These are phyloP conservation scores for Metschnikowia henanensis DNA, from an alignment of 805 yeast species.

Conservation along the genomic window DNA sequence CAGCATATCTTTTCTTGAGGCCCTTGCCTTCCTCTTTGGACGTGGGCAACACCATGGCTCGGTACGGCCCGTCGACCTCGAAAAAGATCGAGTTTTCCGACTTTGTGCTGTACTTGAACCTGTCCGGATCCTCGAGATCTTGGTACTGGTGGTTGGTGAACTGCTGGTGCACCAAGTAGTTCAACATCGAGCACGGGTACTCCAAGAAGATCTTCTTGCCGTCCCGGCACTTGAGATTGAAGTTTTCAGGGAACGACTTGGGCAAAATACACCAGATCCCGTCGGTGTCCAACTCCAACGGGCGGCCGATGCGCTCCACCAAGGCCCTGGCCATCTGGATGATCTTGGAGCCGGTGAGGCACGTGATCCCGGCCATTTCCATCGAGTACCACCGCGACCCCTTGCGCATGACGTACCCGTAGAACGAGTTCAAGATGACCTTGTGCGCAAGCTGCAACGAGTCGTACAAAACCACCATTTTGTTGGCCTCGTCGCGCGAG, in stretches of 20 bases:
- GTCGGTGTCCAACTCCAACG: slow-evolving; percentile 95
- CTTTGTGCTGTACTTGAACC: slow-evolving; percentile 67
- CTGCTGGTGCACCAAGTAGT: slow-evolving; percentile 84
- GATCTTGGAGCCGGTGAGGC: slow-evolving; percentile 96
- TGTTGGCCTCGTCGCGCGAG: slow-evolving; percentile 83
- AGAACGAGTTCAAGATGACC: slow-evolving; percentile 93
- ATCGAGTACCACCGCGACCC: slow-evolving; percentile 99
- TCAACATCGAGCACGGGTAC: slow-evolving; percentile 95
- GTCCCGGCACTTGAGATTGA: slow-evolving; percentile 62
- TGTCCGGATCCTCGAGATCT: slow-evolving; percentile 69
- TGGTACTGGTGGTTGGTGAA: slow-evolving; percentile 97
- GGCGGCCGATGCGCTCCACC: slow-evolving; percentile 93
- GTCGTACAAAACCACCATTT: slow-evolving; percentile 92
- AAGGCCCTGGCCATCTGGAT: slow-evolving; percentile 94
- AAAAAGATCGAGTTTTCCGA: slow-evolving; percentile 95
- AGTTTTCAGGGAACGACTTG: slow-evolving; percentile 88
- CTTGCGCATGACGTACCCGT: slow-evolving; percentile 98
- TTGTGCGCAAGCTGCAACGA: slow-evolving; percentile 96
- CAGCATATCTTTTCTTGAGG: slow-evolving; percentile 94
- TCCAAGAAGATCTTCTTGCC: slow-evolving; percentile 80
- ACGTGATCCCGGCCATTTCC: slow-evolving; percentile 99
- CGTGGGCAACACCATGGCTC: slow-evolving; percentile 96
- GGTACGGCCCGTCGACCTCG: slow-evolving; percentile 98
- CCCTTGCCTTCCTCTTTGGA: slow-evolving; percentile 98
- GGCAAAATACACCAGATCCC: slow-evolving; percentile 99